A percentile compares a stretch with the other conserved stretches of the same genome.
These are phyloP conservation scores for Phylloporus arenicola DNA, from an alignment of 768 basidiomycete species.

Conservation along the genomic window DNA sequence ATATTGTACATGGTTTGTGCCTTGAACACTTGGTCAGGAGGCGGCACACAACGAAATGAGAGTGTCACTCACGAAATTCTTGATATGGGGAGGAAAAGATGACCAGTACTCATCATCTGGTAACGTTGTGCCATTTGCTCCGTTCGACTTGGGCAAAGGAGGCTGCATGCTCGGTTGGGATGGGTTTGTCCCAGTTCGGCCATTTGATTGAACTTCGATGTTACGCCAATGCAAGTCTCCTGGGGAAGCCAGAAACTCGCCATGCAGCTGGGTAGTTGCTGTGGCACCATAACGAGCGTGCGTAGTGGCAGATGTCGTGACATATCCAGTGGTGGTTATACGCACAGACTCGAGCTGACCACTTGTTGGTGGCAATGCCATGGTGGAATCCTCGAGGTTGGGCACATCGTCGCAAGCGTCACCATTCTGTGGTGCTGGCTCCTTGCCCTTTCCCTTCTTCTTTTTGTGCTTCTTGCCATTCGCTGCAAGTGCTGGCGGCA, in stretches of 20 bases:
- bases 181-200: constrained; percentile 25
- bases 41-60: constrained; percentile 18
- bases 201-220: constrained; percentile 26
- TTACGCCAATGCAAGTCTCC: constrained; percentile 54
- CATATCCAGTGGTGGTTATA: constrained; percentile 42
- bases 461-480: constrained; percentile 42
- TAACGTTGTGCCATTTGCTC: constrained; percentile 14
- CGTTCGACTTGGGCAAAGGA: constrained; percentile 22
- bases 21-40: constrained; percentile 35
- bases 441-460: constrained; percentile 40
- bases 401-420: constrained; percentile 23
- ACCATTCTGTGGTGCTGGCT: constrained; percentile 10
- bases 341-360: constrained; percentile 45
- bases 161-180: constrained; percentile 10
- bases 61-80: constrained; percentile 55
- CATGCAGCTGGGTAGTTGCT: constrained; percentile 41
- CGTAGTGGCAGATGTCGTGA: constrained; percentile 33
- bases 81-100: constrained; percentile 60
- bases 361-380: constrained; percentile 20
- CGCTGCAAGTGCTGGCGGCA: constrained; percentile 6
- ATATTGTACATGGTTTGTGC: constrained; percentile 63
- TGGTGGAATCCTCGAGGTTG: constrained; percentile 19
- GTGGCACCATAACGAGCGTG: constrained; percentile 28
- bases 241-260: constrained; percentile 55
- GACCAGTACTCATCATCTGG: constrained; percentile 68